Evolutionary conservation across 108 stramenopile species (phyloP).

Genomic region (Nannochloropsis salina): DNA sequence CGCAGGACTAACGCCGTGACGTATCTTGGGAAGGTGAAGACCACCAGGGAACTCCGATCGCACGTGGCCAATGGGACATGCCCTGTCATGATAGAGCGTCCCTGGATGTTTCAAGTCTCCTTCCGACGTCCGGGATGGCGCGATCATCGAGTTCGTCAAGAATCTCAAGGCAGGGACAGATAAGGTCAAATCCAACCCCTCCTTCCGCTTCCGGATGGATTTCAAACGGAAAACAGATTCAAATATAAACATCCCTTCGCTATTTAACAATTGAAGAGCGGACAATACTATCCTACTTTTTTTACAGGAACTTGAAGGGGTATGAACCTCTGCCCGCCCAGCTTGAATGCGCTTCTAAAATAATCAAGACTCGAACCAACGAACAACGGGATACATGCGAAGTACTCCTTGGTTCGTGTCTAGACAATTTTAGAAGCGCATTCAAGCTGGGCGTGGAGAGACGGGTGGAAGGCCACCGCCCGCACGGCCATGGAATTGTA

Average conservation of each 20-base stretch:
- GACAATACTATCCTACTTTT: background rate
- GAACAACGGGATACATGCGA: background rate
- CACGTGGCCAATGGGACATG: no score
- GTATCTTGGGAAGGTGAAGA: no score
- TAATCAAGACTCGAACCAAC: background rate
- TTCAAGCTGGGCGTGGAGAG: background rate
- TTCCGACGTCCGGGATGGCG: no score
- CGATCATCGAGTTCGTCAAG: no score
- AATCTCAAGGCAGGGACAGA: no score
- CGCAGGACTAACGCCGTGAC: no score
- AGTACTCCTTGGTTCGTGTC: background rate
- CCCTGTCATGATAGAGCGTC: no score
- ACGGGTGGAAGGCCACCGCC: slow-evolving; percentile 67
- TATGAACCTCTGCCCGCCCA: background rate
- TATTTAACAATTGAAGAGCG: background rate
- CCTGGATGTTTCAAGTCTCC: no score
- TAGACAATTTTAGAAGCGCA: background rate
- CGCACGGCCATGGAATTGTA: slow-evolving; percentile 88
- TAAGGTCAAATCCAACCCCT: no score
- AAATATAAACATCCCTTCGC: background rate
- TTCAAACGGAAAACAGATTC: slow-evolving; percentile 6
- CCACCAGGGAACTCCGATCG: no score
- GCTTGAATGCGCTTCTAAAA: background rate
- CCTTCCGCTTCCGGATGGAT: background rate
- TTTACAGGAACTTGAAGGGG: background rate